Base-by-base conservation (phyloP, 352 stramenopile species). In the Pythium coloratum region DNA sequence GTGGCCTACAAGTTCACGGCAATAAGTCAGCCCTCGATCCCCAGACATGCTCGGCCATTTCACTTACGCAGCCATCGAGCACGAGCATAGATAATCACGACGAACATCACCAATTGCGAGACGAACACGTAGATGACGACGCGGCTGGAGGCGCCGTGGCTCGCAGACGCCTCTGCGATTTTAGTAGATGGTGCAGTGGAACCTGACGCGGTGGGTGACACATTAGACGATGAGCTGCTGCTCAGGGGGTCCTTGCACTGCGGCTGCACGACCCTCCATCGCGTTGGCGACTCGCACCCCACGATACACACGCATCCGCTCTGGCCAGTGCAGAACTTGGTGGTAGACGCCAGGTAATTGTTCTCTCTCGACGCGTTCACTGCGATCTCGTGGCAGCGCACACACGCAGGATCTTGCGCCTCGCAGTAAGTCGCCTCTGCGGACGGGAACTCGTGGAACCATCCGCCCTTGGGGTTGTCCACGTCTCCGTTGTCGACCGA, bases 361-460 rank as follows among this genome's bases (percentile, higher is more conserved):
- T 78, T 72, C 16, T 70, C 62, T n/a, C 54, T 62, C 24, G 73
- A 71, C 30, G 75, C 76, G 42, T 78, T 83, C 24, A 66, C 26
- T n/a, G 79, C 77, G 55, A 85, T 64, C 47, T 64, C 64, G 44
- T 74, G 64, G 49, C 80, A 89, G 24, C 66, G 59, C 30, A 78
- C 18, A 44, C 80, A 89, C 18, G 75, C 80, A 1, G 75, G 30
- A 59, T 89, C 80, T 18, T 72, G 60, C 2, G 72, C 50, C 32
- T 84, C 67, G 34, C 80, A 89, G 62, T 89, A 89, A 30, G 76
- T 86, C 2, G 76, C 61, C 65, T 87, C 85, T 0, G 66, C 63
- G 3, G 80, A 68, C 16, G 80, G 75, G 55, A 81, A 88, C 59
- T 69, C 68, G n/a, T 87, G 72, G 28, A 75, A 75, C 55, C 80